Conservation (phyloP, 2,329 filamentous ascomycete species). For the Colletotrichum sansevieriae region DNA sequence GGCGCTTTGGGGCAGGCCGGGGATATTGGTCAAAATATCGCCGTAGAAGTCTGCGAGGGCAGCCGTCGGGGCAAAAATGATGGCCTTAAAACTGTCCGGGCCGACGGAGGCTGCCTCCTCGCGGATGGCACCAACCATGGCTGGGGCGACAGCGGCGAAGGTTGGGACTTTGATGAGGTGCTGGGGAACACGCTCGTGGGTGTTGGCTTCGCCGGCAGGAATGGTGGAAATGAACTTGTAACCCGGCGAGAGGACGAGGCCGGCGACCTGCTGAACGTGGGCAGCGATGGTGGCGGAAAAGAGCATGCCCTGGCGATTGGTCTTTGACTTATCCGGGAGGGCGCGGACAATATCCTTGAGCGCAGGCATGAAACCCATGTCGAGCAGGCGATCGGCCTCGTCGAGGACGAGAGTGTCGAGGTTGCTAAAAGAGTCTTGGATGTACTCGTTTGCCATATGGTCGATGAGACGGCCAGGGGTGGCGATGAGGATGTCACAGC, state of each 20-base stretch:
- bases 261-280: constrained; percentile 82
- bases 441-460: constrained; percentile 80
- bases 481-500: constrained; percentile 84
- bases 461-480: constrained; percentile 85
- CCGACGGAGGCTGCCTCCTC: constrained; percentile 54
- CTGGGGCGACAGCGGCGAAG: constrained; percentile 75
- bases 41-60: constrained; percentile 65
- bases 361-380: constrained; percentile 86
- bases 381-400: constrained; percentile 84
- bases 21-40: constrained; percentile 55
- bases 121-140: constrained; percentile 68
- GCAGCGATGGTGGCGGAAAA: constrained; percentile 88
- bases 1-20: constrained; percentile 58
- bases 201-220: constrained; percentile 78
- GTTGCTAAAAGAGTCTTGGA: constrained; percentile 73
- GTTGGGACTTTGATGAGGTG: constrained; percentile 76
- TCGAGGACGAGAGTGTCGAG: constrained; percentile 87
- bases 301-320: constrained; percentile 79
- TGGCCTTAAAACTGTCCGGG: constrained; percentile 79
- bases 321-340: constrained; percentile 72
- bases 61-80: constrained; percentile 80
- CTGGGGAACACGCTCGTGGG: constrained; percentile 83
- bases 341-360: constrained; percentile 81
- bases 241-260: constrained; percentile 73
- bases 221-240: constrained; percentile 90